These are phyloP conservation scores for Lipomyces japonicus DNA, from an alignment of 805 yeast genomes.

Conservation along the genomic window DNA sequence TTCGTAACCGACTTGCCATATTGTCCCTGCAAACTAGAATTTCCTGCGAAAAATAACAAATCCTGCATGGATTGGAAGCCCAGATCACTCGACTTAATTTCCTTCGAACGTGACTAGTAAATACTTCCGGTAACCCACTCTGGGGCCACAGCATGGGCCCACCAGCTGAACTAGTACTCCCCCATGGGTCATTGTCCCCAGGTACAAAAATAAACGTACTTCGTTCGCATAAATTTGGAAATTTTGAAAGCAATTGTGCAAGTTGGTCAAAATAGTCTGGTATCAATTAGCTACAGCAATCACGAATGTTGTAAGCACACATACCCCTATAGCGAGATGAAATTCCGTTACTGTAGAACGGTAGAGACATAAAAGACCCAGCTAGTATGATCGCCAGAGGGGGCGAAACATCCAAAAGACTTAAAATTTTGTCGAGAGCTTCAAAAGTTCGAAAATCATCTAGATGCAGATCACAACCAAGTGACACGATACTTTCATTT, in stretches of 20 bases:
- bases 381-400: conserved; percentile 72
- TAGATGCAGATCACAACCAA: conserved; percentile 72
- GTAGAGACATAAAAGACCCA: conserved; percentile 73
- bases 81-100: conserved; percentile 51
- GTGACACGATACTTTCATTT: conserved; percentile 55
- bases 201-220: conserved; percentile 73
- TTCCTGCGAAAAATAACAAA: conserved; percentile 81
- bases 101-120: conserved; percentile 63
- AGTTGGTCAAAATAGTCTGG: conserved; percentile 63
- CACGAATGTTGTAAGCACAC: background rate
- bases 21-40: conserved; percentile 72
- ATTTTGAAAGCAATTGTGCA: conserved; percentile 60
- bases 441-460: conserved; percentile 58
- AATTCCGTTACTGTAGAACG: conserved; percentile 57
- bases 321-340: conserved; percentile 48
- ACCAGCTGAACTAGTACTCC: conserved; percentile 63
- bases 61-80: conserved; percentile 74
- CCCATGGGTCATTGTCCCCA: conserved; percentile 94
- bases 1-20: conserved; percentile 60
- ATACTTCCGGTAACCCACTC: conserved; percentile 62
- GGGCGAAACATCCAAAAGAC: conserved; percentile 49
- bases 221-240: conserved; percentile 49
- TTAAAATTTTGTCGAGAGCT: conserved; percentile 62
- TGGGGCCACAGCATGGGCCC: conserved; percentile 66
- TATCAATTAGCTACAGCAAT: background rate